Conservation (phyloP, 225 moss, liverwort and hornwort genomes). For the Marchantia paleacea region DNA sequence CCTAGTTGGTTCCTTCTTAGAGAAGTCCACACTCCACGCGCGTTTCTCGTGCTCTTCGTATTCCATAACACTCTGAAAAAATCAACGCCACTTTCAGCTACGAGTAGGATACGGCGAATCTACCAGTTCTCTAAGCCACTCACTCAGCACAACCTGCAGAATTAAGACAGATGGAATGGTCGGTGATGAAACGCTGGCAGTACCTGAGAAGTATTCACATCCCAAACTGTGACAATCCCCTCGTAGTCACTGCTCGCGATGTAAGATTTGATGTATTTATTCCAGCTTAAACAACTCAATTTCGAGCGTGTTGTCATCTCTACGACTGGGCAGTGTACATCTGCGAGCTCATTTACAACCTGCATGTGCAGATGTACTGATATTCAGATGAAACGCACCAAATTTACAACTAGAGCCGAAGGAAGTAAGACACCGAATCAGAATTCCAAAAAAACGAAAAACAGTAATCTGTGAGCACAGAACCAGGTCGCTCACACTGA, state of each 20-base stretch:
- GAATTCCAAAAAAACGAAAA: background rate
- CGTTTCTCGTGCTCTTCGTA: constrained; percentile 99
- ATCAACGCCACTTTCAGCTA: background rate
- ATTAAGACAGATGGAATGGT: background rate
- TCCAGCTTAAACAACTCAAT: constrained; percentile 94
- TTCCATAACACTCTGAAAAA: constrained; percentile 70
- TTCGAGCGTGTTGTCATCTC: constrained; percentile 97
- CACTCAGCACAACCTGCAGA: background rate
- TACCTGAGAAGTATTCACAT: constrained; percentile 92
- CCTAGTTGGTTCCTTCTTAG: constrained; percentile 76
- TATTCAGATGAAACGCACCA: background rate
- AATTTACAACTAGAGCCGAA: background rate
- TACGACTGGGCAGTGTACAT: constrained; percentile 90
- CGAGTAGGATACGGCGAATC: no score
- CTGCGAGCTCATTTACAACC: constrained; percentile 97
- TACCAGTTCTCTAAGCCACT: background rate
- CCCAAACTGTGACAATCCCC: constrained; percentile 98
- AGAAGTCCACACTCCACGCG: constrained; percentile 99
- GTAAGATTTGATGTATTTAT: constrained; percentile 88
- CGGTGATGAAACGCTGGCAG: background rate
- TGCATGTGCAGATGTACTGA: constrained; percentile 27
- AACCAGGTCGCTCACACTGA: background rate
- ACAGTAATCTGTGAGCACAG: no score
- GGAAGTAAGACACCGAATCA: background rate
- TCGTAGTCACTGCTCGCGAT: constrained; percentile 99